Conservation (phyloP, 768 basidiomycete genomes). For the Lactarius akahatsu region DNA sequence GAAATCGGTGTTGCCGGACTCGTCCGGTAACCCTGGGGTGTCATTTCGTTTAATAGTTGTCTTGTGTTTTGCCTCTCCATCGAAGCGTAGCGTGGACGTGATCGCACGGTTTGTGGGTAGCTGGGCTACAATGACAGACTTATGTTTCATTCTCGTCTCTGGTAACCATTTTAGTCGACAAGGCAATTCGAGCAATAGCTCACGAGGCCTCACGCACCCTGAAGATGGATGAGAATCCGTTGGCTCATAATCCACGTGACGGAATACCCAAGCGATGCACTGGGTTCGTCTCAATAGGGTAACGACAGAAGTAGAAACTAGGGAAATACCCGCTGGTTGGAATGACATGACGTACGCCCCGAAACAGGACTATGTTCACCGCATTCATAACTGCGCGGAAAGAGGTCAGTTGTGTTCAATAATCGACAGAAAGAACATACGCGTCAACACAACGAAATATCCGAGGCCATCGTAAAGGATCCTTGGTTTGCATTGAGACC, state of each 20-base stretch:
- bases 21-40: background rate
- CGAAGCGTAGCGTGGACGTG: background rate
- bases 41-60: background rate
- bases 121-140: background rate
- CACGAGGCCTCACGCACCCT: conserved; percentile 35
- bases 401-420: background rate
- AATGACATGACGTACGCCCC: conserved; percentile 22
- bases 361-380: conserved; percentile 35
- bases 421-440: conserved; percentile 26
- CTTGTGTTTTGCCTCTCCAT: background rate
- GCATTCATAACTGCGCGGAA: conserved; percentile 31
- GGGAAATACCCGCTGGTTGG: conserved; percentile 30
- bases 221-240: conserved; percentile 38
- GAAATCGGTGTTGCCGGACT: conserved; percentile 3
- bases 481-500: conserved; percentile 36
- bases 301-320: background rate
- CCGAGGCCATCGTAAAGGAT: conserved; percentile 69
- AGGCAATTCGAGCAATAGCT: background rate
- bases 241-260: conserved; percentile 41
- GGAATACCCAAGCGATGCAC: conserved; percentile 38
- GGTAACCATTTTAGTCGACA: background rate
- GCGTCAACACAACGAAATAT: conserved; percentile 58
- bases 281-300: conserved; percentile 19
- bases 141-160: conserved; percentile 31
- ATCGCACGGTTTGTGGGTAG: background rate